phyloP scores from a whole-genome alignment of 2,329 filamentous ascomycete species.

The Aaosphaeria pasadenensis region DNA sequence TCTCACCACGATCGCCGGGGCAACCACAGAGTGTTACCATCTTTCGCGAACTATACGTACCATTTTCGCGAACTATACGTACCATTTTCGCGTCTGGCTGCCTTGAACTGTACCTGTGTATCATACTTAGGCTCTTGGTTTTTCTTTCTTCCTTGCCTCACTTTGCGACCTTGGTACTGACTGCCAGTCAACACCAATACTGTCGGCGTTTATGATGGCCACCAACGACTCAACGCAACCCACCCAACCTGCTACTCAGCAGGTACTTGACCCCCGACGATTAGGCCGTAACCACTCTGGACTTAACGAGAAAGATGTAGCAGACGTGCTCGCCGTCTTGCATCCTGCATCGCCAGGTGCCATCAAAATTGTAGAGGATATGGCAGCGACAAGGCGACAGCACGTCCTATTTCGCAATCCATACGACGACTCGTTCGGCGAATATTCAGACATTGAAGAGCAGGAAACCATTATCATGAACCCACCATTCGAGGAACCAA shows the following conservation, averaged over 20 bases:
- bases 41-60: too few species aligned
- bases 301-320: conserved; percentile 75
- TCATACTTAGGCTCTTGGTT: too few species aligned
- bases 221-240: conserved; percentile 16
- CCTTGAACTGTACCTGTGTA: too few species aligned
- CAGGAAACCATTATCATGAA: conserved; percentile 51
- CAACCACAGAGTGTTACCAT: too few species aligned
- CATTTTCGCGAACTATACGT: too few species aligned
- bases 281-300: conserved; percentile 78
- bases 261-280: conserved; percentile 75
- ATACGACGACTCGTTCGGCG: conserved; percentile 36
- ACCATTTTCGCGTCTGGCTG: too few species aligned
- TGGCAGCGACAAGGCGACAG: conserved; percentile 51
- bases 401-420: conserved; percentile 55
- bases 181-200: too few species aligned
- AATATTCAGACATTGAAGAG: conserved; percentile 35
- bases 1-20: too few species aligned
- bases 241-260: conserved; percentile 70
- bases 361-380: conserved; percentile 64
- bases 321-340: conserved; percentile 86
- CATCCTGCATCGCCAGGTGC: conserved; percentile 74
- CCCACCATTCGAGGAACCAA: conserved; percentile 16
- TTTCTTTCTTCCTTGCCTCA: too few species aligned
- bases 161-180: too few species aligned
- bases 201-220: too few species aligned